Percentiles rank a stretch among this genome's conserved stretches.
Conservation (phyloP, 441 rosid genomes). For the Jatropha multifida region DNA sequence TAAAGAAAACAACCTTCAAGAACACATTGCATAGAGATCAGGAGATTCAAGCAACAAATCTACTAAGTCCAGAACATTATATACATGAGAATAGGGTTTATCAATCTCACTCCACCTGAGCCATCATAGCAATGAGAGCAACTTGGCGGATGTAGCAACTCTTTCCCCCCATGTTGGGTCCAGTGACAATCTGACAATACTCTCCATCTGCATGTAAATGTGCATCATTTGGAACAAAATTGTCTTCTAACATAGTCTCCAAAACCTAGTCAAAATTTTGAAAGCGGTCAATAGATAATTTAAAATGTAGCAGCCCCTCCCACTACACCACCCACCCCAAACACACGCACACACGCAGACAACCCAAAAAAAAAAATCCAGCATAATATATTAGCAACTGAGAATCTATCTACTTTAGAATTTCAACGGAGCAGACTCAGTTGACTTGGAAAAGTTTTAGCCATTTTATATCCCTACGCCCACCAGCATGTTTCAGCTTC, state of each 20-base stretch:
- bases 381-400: neutral
- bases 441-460: neutral
- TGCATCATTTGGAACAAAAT: constrained; percentile 88
- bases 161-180: constrained; percentile 99
- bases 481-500: constrained; percentile 3
- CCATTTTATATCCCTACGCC: neutral
- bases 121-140: constrained; percentile 83
- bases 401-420: neutral
- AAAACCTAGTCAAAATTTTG: constrained; percentile 54
- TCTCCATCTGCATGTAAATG: constrained; percentile 59
- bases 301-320: too few relatives aligned
- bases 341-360: too few relatives aligned
- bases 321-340: too few relatives aligned
- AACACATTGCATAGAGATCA: neutral
- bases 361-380: neutral
- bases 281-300: neutral
- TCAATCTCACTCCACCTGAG: constrained; percentile 58
- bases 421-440: neutral
- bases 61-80: neutral
- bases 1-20: constrained; percentile 4
- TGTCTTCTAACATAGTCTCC: constrained; percentile 70
- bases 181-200: constrained; percentile 85
- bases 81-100: neutral
- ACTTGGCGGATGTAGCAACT: constrained; percentile 98
- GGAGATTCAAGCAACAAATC: neutral